Conservation (phyloP, 768 basidiomycete species). For the Auriscalpium orientale region DNA sequence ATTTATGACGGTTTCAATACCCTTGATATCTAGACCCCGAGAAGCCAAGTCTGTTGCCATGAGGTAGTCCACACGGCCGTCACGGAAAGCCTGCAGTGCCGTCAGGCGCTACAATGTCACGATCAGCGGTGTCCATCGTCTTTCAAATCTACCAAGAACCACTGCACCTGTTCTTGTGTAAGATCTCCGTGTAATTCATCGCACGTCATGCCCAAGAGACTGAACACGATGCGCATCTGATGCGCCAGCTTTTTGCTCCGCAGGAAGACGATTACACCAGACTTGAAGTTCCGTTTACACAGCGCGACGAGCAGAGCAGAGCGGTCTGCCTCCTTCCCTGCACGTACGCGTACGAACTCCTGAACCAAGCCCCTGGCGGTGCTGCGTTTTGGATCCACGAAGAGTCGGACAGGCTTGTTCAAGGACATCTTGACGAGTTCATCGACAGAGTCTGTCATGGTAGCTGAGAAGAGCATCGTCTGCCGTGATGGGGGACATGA, state of each 20-base stretch:
- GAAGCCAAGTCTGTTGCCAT: conserved; percentile 97
- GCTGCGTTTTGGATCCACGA: conserved; percentile 88
- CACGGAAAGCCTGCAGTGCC: conserved; percentile 82
- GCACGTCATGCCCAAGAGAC: conserved; percentile 79
- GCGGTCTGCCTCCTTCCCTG: conserved; percentile 69
- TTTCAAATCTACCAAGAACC: not conserved
- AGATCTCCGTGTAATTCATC: conserved; percentile 94
- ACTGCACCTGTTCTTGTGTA: conserved; percentile 83
- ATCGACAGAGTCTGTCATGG: conserved; percentile 96
- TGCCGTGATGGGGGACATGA: conserved; percentile 84
- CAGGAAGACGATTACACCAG: conserved; percentile 85
- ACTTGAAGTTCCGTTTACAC: conserved; percentile 83
- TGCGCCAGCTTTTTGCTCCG: conserved; percentile 96
- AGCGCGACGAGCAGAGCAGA: conserved; percentile 71
- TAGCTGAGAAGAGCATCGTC: conserved; percentile 98
- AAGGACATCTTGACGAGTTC: conserved; percentile 89
- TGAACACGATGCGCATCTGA: conserved; percentile 92
- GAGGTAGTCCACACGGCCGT: conserved; percentile 81
- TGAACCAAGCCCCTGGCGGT: conserved; percentile 84
- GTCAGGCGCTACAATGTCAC: conserved; percentile 57
- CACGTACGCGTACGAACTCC: conserved; percentile 90
- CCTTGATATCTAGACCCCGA: conserved; percentile 94
- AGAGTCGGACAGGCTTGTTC: conserved; percentile 87
- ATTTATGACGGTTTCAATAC: conserved; percentile 95
- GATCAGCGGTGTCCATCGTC: not conserved